Conservation (phyloP, 2,329 filamentous ascomycete genomes). For the Penicillium sp. region DNA sequence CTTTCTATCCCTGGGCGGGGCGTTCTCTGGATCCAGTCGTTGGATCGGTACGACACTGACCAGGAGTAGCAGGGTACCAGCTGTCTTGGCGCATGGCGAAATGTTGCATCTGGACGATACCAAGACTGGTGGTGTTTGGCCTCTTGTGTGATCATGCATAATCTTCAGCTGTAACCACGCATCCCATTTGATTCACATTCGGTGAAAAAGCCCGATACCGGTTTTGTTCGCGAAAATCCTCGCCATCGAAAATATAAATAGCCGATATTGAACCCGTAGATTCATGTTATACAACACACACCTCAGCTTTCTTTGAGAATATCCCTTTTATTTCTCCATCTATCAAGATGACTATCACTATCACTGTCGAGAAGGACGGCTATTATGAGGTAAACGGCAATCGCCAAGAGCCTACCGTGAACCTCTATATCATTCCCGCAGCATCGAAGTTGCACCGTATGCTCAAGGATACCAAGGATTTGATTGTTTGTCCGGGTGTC, state of each 20-base stretch:
- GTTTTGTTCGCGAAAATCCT: not conserved
- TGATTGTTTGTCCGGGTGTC: constrained; percentile 66
- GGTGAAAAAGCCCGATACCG: not conserved
- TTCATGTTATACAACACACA: not conserved
- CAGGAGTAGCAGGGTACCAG: constrained; percentile 9
- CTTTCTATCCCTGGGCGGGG: constrained; percentile 8
- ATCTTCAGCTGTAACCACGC: not conserved
- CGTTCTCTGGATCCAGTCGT: constrained; percentile 10
- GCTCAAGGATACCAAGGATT: constrained; percentile 31
- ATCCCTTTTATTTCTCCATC: not conserved
- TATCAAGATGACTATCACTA: constrained; percentile 34
- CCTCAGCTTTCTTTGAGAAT: not conserved
- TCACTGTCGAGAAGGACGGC: constrained; percentile 38
- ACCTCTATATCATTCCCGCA: constrained; percentile 32
- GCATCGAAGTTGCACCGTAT: constrained; percentile 35
- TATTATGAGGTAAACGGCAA: constrained; percentile 37
- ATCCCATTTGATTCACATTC: not conserved
- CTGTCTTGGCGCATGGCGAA: constrained; percentile 22
- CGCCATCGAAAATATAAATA: not conserved
- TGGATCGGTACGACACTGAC: constrained; percentile 23
- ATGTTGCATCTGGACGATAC: constrained; percentile 27
- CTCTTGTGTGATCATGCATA: constrained; percentile 8
- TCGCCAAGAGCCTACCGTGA: constrained; percentile 32
- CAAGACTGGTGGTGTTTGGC: constrained; percentile 9
- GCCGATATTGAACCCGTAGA: not conserved